Percentiles rank a stretch among this genome's conserved stretches.
These are phyloP conservation scores for Paramecium octaurelia DNA, from an alignment of 73 alveolate species.

Conservation along the genomic window DNA sequence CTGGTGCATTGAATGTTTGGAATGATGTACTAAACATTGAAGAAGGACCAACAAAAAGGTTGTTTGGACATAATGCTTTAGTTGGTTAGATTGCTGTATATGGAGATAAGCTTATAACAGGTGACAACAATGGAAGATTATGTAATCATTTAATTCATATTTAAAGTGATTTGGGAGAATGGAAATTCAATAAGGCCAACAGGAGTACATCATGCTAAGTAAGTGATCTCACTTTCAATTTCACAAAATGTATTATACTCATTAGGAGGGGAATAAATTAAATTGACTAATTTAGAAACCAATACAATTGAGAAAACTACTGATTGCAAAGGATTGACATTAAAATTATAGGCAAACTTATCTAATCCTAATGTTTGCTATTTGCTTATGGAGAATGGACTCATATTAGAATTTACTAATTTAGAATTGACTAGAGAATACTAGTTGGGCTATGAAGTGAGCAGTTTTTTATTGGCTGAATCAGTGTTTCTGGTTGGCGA, in stretches of 20 bases:
- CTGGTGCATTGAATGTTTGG: constrained; percentile 52
- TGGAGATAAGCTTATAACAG: constrained; percentile 16
- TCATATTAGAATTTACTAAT: neutral
- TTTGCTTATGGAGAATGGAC: constrained; percentile 2
- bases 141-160: neutral
- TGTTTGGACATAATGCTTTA: constrained; percentile 39
- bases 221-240: neutral
- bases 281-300: neutral
- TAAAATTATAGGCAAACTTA: neutral
- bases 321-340: constrained; percentile 23
- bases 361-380: neutral
- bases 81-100: neutral
- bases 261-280: constrained; percentile 33
- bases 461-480: neutral
- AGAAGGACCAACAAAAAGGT: neutral
- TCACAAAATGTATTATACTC: neutral
- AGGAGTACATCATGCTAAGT: neutral
- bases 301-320: neutral
- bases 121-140: constrained; percentile 59
- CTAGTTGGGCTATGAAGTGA: constrained; percentile 4
- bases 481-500: neutral
- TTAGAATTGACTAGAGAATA: neutral
- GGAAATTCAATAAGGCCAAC: neutral
- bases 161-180: neutral
- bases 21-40: neutral